Base-by-base conservation (phyloP, 306 rosid species). In the Elaeagnus macrophylla region DNA sequence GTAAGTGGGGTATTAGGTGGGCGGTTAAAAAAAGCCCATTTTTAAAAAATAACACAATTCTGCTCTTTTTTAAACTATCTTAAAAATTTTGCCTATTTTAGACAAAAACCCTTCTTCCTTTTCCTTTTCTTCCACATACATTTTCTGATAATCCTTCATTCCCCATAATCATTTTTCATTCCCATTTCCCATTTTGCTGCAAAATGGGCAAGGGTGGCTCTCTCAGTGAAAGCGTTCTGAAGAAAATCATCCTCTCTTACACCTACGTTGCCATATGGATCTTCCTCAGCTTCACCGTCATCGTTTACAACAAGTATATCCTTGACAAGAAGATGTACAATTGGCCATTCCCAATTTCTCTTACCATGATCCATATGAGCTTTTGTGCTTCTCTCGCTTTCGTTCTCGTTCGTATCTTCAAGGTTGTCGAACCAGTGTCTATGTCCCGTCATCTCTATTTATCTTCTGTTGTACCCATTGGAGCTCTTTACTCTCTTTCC, bases 281-380 rank as follows among this genome's bases (percentile, higher is more conserved):
- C 88, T 82, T 88, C 72, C 81, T 88, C 40, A 65, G 77, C 70
- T 88, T 88, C 88, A 82, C 88, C 2, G 97, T 88, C 1, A 88
- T 88, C 78, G 95, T 88, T 2, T 88, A 84, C 95, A 88, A 88
- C 95, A 88, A 88, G 61, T 88, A 74, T 88, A 88, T 88, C 73
- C 80, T 88, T 15, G 97, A 88, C 88, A 83, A 77, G 81, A 88
- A 88, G 86, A 78, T 88, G 88, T 88, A 80, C 83, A 78, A 76
- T 44, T 88, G 95, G 95, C 81, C 97, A 0, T 88, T 65, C 58
- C 97, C 97, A 0, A 84, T 88, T 41, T 84, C 97, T 61, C 95
- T 88, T 17, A 88, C 97, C 71, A 84, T 88, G 91, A 88, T 88
- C 73, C 97, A 88, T 76, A 88, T 88, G 97, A 68, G 79, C 35